Evolutionary conservation across 805 yeast genomes (phyloP).

Genomic region (Candida palmyrensis): DNA sequence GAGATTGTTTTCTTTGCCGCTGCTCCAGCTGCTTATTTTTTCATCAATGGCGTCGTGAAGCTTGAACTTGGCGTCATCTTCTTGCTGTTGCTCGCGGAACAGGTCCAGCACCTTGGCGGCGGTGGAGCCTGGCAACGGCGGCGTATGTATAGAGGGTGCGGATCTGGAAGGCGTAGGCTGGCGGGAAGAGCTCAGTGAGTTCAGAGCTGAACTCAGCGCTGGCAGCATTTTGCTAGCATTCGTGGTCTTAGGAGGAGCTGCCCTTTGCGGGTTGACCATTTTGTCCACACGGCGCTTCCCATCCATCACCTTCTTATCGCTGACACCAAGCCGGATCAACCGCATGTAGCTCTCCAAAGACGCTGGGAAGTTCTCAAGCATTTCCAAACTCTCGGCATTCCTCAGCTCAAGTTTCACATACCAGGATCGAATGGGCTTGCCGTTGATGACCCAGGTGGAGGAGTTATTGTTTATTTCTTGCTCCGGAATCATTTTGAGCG

Average conservation of each 20-base stretch:
- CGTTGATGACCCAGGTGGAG: constrained; percentile 30
- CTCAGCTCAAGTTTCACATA: constrained; percentile 67
- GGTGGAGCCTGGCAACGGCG: constrained; percentile 5
- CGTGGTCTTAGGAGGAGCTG: constrained; percentile 10
- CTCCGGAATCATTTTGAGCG: constrained; percentile 30
- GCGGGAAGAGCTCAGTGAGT: no score
- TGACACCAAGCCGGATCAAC: constrained; percentile 60
- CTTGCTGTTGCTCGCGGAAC: constrained; percentile 5
- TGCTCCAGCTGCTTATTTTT: constrained; percentile 57
- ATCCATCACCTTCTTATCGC: constrained; percentile 61
- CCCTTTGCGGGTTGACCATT: constrained; percentile 51
- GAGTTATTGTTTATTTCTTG: constrained; percentile 23
- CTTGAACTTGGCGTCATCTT: constrained; percentile 22
- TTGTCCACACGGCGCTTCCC: constrained; percentile 76
- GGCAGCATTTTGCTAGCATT: no score
- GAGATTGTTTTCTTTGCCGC: constrained; percentile 74
- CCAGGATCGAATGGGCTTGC: constrained; percentile 58
- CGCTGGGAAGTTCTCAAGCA: constrained; percentile 61
- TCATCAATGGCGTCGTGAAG: constrained; percentile 60
- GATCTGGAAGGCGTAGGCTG: constrained; percentile 4
- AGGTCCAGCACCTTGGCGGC: constrained; percentile 1
- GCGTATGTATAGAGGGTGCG: constrained; percentile 2
- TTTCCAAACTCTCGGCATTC: constrained; percentile 82
- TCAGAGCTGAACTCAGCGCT: no score
- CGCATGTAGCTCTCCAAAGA: constrained; percentile 59